These are phyloP conservation scores for Talaromyces sp. DNA, from an alignment of 2,329 filamentous ascomycete genomes.

Conservation along the genomic window DNA sequence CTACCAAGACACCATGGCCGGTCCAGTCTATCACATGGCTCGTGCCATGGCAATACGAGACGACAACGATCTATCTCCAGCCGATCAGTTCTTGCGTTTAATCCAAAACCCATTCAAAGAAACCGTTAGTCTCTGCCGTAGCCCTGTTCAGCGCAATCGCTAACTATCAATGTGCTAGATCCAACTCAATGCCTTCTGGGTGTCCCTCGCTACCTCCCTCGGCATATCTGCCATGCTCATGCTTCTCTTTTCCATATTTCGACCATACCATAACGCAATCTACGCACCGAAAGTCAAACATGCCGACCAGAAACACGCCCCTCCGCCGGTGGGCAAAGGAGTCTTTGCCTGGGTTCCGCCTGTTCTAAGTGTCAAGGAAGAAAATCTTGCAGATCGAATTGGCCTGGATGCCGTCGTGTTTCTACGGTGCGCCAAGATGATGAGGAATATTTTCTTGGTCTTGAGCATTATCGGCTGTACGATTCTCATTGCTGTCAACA, in stretches of 20 bases:
- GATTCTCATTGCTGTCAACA: constrained; percentile 79
- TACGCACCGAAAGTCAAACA: constrained; percentile 94
- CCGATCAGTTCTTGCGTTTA: constrained; percentile 44
- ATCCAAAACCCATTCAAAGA: constrained; percentile 49
- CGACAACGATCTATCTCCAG: constrained; percentile 21
- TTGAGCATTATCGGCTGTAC: constrained; percentile 70
- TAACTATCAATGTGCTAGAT: constrained; percentile 44
- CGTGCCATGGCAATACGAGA: constrained; percentile 4
- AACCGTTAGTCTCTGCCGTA: constrained; percentile 39
- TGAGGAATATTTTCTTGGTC: constrained; percentile 79
- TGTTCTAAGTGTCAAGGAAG: constrained; percentile 73
- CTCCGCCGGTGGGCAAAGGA: constrained; percentile 81
- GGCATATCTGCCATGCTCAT: constrained; percentile 72
- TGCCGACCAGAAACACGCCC: constrained; percentile 84
- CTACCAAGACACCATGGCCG: neutral
- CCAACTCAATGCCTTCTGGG: constrained; percentile 65
- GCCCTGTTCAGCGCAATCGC: constrained; percentile 44
- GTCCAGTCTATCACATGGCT: neutral
- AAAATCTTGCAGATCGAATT: constrained; percentile 73
- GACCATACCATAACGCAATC: constrained; percentile 86
- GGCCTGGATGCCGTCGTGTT: constrained; percentile 92
- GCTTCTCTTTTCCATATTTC: constrained; percentile 79
- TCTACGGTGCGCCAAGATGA: constrained; percentile 84
- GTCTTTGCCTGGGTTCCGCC: constrained; percentile 83
- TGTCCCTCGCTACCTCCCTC: constrained; percentile 77